Percentiles rank a stretch among this genome's conserved stretches.
Conservation (phyloP, 768 basidiomycete species). For the Cystoderma amianthinum region DNA sequence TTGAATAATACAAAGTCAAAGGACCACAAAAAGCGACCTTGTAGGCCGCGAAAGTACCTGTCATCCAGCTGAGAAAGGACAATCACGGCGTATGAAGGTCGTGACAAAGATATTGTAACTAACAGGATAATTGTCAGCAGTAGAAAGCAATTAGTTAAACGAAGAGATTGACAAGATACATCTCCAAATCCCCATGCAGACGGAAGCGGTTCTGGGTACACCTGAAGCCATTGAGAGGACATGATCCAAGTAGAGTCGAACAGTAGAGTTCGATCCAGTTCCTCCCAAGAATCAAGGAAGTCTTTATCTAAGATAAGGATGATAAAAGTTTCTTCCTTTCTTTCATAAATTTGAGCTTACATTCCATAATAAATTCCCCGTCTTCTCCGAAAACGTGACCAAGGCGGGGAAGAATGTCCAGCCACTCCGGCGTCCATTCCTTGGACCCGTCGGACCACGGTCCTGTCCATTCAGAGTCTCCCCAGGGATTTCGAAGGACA, state of each 20-base stretch:
- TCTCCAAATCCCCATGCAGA: conserved; percentile 38
- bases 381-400: conserved; percentile 43
- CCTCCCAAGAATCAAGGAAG: conserved; percentile 37
- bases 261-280: conserved; percentile 39
- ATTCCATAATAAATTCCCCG: conserved; percentile 54
- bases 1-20: conserved; percentile 43
- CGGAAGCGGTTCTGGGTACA: conserved; percentile 21
- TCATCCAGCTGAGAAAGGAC: conserved; percentile 39
- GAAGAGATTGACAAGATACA: conserved; percentile 32
- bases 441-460: conserved; percentile 51
- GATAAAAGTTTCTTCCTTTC: neutral
- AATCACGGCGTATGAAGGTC: conserved; percentile 31
- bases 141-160: neutral
- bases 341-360: conserved; percentile 12
- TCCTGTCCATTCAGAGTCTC: conserved; percentile 41
- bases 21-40: conserved; percentile 27
- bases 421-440: conserved; percentile 50
- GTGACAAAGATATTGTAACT: conserved; percentile 37
- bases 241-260: conserved; percentile 46
- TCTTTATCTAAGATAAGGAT: conserved; percentile 29
- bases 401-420: conserved; percentile 30
- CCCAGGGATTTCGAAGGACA: conserved; percentile 50
- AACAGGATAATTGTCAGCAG: neutral
- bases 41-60: conserved; percentile 35
- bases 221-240: conserved; percentile 45